Evolutionary conservation across 768 basidiomycete species (phyloP), one percentile per base, ranked within the genome.

Genomic region (Lyophyllum shimeji): DNA sequence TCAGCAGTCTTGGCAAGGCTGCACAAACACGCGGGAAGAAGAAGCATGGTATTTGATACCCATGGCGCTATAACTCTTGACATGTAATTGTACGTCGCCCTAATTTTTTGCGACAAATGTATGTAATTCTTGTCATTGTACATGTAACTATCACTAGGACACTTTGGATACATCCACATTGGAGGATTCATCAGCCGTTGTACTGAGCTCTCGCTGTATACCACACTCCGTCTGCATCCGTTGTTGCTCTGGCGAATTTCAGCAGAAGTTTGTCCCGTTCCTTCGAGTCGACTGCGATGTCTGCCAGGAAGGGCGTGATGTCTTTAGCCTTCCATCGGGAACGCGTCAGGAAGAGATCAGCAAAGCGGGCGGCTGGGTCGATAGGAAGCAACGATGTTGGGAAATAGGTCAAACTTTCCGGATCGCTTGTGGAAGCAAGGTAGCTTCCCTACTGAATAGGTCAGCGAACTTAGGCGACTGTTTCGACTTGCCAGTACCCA

Each of bases 231-330:
- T 82, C 76, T 0, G 77, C 65, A 50, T 90, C 87, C 50, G 87
- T 90, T 42, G 86, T 80, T 2, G 90, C 82, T 45, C 95, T 77
- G 33, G 91, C 91, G 65, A 89, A 91, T 73, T 94, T 98, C 42
- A 93, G 81, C 37, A 97, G 73, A 59, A 96, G 67, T 68, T 87
- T 93, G 67, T 98, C 95, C 39, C 90, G 79, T 65, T 93, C 93
- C 70, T 97, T 96, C 7, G 76, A 73, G 65, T 92, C 86, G n/a
- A 94, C 76, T 0, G 87, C 87, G 53, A 97, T 84, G 59, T 93
- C 93, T 6, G 76, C 71, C 12, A 98, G 73, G 73, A 95, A 98
- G 3, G 89, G 90, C 24, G 74, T 71, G 57, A 98, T 89, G 17
- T 95, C 93, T 12, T 89, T 85, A 6, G 78, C 81, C 64, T 80